Evolutionary conservation across 306 rosid genomes (phyloP).

Genomic region (Lathyrus oleraceus): DNA sequence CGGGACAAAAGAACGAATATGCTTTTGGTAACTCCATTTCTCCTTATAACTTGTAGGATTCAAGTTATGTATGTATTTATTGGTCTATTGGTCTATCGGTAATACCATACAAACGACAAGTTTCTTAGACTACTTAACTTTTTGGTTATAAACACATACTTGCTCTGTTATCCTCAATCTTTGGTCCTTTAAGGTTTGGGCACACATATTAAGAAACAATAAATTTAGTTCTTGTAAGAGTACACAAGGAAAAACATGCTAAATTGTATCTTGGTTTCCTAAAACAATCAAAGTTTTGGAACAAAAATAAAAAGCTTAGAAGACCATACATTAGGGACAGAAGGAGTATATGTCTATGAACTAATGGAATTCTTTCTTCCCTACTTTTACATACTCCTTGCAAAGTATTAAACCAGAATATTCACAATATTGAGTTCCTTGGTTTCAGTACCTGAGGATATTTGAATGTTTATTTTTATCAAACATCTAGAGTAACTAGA

Average conservation of each 20-base stretch:
- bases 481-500: constrained; percentile 9
- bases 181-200: background rate
- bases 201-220: background rate
- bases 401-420: constrained; percentile 12
- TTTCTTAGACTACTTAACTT: constrained; percentile 21
- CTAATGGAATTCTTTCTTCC: background rate
- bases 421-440: constrained; percentile 16
- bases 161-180: background rate
- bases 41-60: background rate
- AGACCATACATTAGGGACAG: background rate
- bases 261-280: background rate
- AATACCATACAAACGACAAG: background rate
- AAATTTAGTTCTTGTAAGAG: background rate
- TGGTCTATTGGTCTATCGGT: background rate
- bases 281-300: background rate
- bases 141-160: constrained; percentile 10
- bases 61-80: background rate
- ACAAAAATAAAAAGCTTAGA: background rate
- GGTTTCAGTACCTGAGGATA: constrained; percentile 19
- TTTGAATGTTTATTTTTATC: background rate
- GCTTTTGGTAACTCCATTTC: constrained; percentile 70
- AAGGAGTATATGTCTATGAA: background rate
- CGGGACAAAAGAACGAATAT: constrained; percentile 78
- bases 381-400: constrained; percentile 3
- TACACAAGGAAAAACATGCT: background rate